These are phyloP conservation scores for Pueraria montana DNA, from an alignment of 306 rosid genomes.

Conservation along the genomic window DNA sequence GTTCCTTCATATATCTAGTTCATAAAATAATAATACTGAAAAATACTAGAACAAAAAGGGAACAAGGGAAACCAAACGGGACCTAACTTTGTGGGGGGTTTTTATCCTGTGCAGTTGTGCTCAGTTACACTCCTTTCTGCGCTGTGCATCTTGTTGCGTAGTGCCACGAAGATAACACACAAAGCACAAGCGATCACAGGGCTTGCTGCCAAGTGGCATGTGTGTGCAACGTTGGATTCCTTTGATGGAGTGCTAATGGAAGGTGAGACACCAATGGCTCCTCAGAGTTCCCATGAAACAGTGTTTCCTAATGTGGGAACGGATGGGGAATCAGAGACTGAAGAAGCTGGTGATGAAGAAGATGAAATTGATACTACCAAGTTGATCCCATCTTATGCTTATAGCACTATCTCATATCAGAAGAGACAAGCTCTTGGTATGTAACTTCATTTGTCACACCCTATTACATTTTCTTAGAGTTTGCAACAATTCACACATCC, in stretches of 20 bases:
- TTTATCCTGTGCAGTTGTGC: conserved; percentile 65
- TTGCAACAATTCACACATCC: too few relatives aligned
- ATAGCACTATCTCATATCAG: conserved; percentile 85
- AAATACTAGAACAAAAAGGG: background rate
- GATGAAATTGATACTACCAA: conserved; percentile 76
- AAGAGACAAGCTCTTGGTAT: conserved; percentile 97
- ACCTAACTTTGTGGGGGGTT: background rate
- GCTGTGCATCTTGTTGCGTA: conserved; percentile 72
- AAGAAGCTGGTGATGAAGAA: conserved; percentile 72
- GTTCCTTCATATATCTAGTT: background rate
- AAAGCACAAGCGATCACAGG: conserved; percentile 90
- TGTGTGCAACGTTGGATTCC: conserved; percentile 89
- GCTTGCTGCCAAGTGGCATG: conserved; percentile 98
- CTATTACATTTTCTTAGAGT: background rate
- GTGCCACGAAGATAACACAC: conserved; percentile 95
- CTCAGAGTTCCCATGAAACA: conserved; percentile 38
- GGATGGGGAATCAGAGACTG: conserved; percentile 58
- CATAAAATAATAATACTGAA: conserved; percentile 5
- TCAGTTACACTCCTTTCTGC: conserved; percentile 77
- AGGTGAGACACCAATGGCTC: conserved; percentile 51
- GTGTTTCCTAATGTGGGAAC: conserved; percentile 47
- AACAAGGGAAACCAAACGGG: background rate
- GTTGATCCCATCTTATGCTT: conserved; percentile 77
- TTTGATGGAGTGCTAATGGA: conserved; percentile 60
- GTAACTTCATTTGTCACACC: conserved; percentile 1